These are phyloP conservation scores for Termitomyces sp. DNA, from an alignment of 768 basidiomycete genomes.

Conservation along the genomic window DNA sequence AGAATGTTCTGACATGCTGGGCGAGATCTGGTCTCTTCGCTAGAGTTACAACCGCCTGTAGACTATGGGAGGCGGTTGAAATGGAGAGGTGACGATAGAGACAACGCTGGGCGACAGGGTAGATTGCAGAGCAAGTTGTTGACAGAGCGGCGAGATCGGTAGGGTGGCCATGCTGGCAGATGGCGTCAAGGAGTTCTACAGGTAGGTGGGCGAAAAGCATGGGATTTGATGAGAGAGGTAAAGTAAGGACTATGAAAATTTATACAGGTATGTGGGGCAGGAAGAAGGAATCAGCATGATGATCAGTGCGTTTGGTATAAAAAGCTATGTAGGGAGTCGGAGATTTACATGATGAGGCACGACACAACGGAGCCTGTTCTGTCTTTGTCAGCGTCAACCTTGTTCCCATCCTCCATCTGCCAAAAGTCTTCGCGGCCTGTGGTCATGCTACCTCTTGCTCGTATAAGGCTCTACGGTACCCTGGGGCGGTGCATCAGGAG, in stretches of 20 bases:
- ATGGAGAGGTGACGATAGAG: constrained; percentile 61
- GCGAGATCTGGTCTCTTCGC: constrained; percentile 56
- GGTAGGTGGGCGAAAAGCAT: constrained; percentile 53
- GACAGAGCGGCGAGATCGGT: constrained; percentile 50
- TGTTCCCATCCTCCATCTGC: constrained; percentile 1
- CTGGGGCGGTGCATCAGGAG: constrained; percentile 7
- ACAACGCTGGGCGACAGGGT: constrained; percentile 49
- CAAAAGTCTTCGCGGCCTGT: not conserved
- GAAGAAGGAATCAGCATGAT: constrained; percentile 21
- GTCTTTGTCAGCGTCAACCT: constrained; percentile 2
- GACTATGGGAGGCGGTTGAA: constrained; percentile 40
- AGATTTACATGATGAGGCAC: constrained; percentile 16
- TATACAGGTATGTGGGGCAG: constrained; percentile 16
- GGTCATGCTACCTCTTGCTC: constrained; percentile 15
- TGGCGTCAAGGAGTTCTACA: constrained; percentile 56
- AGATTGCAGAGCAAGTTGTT: constrained; percentile 35
- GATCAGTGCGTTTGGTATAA: constrained; percentile 20
- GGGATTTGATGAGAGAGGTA: constrained; percentile 17
- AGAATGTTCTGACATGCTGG: constrained; percentile 56
- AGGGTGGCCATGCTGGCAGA: constrained; percentile 30
- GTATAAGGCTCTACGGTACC: constrained; percentile 3
- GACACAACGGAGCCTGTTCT: too few species aligned
- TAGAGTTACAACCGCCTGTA: constrained; percentile 51
- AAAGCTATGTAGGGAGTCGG: constrained; percentile 8
- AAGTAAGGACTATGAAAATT: constrained; percentile 22